Base-by-base conservation (phyloP, 441 rosid species). In the Adansonia madagascariensis region DNA sequence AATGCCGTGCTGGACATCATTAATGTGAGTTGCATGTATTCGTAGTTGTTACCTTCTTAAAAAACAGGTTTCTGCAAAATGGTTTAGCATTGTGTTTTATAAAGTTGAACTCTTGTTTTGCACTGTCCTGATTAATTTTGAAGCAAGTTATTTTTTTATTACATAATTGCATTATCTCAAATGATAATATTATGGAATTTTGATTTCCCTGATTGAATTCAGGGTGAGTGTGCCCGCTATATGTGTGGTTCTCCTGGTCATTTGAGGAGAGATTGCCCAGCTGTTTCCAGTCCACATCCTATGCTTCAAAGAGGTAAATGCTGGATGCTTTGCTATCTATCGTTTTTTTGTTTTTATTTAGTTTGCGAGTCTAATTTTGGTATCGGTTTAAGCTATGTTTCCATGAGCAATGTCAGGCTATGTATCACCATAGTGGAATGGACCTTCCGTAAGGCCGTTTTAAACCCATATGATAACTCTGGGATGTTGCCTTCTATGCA, bases 211-310 rank as follows among this genome's bases (percentile, higher is more conserved):
- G 18, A n/a, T 82, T 74, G 62, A 61, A 64, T 69, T 60, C 74
- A 86, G 88, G 87, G 86, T 70, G 70, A 50, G 14, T 85, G 86
- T 67, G 81, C 85, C 12, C 87, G 91, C 81, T 88, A 81, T 83
- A 71, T 77, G 80, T 87, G 90, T 59, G 91, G 90, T 63, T 88
- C 88, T 71, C 86, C 84, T 27, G 83, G 82, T 82, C 91, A 88
- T 80, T 82, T 88, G 43, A 80, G 83, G 55, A 84, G 90, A 80
- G 83, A 84, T 71, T 87, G 91, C 82, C 90, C 85, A 9, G 83
- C 76, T 65, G 84, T 84, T 74, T 75, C 75, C 39, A 80, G 56
- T 81, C 78, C 63, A 9, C 75, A 65, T 81, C 72, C 81, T 59
- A 80, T 81, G 85, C 72, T 80, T 79, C 88, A 77, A 47, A 79